Evolutionary conservation across 2,329 filamentous ascomycete species (phyloP).

Genomic region (Grosmannia penicillata): DNA sequence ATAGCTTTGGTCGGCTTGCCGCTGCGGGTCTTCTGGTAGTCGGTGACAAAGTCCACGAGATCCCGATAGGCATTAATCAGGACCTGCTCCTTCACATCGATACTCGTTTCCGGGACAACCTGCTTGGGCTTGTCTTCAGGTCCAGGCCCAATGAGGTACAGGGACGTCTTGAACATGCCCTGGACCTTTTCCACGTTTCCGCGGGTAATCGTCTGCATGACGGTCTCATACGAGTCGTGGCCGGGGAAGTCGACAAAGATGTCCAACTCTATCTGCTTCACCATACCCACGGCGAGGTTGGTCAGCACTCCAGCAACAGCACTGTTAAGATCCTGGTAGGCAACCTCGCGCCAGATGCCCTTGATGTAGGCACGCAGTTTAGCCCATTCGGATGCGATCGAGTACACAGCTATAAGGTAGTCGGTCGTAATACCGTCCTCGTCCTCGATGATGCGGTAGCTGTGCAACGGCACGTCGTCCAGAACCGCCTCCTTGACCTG

Average conservation of each 20-base stretch:
- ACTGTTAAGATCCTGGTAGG: slow-evolving; percentile 27
- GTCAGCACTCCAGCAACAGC: slow-evolving; percentile 28
- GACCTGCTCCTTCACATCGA: slow-evolving; percentile 28
- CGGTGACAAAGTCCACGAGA: slow-evolving; percentile 27
- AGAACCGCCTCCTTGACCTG: slow-evolving; percentile 12
- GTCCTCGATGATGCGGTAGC: slow-evolving; percentile 12
- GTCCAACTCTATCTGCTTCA: slow-evolving; percentile 20
- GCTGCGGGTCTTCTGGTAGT: slow-evolving; percentile 27
- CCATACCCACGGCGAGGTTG: slow-evolving; percentile 24
- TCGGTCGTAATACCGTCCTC: slow-evolving; percentile 21
- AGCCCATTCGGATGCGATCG: slow-evolving; percentile 17
- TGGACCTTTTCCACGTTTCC: not conserved
- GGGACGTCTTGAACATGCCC: not conserved
- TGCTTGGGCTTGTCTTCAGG: slow-evolving; percentile 7
- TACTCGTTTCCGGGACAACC: slow-evolving; percentile 9
- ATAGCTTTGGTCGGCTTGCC: slow-evolving; percentile 31
- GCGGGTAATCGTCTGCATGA: slow-evolving; percentile 15
- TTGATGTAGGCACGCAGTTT: slow-evolving; percentile 25
- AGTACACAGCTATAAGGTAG: slow-evolving; percentile 27
- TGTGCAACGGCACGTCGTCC: slow-evolving; percentile 27
- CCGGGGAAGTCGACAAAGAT: slow-evolving; percentile 32
- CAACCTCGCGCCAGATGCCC: slow-evolving; percentile 25
- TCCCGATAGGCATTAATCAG: slow-evolving; percentile 25
- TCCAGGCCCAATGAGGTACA: slow-evolving; percentile 5
- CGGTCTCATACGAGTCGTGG: slow-evolving; percentile 25